These are phyloP conservation scores for Bondarzewia mesenterica DNA, from an alignment of 1,284 basidiomycete species.

Conservation along the genomic window DNA sequence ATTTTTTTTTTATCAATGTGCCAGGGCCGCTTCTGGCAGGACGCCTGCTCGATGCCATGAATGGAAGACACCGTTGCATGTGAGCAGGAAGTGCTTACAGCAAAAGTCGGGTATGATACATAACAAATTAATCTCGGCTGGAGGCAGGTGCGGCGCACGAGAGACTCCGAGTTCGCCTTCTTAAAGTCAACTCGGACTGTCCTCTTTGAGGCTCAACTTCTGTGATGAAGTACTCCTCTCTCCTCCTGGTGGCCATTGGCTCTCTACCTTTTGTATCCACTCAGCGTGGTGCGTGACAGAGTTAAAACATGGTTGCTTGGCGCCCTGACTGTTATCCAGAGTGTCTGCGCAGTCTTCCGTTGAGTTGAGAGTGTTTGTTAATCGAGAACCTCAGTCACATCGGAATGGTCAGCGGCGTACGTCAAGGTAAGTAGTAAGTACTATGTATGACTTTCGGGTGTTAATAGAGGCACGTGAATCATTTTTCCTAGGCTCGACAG, in stretches of 20 bases:
- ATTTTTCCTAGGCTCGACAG: constrained; percentile 29
- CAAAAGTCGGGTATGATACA: too few species aligned
- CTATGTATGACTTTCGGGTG: background rate
- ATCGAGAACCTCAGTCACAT: constrained; percentile 14
- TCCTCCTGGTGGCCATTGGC: background rate
- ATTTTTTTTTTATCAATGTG: too few species aligned
- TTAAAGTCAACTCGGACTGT: background rate
- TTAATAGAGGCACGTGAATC: background rate
- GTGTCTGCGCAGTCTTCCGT: too few species aligned
- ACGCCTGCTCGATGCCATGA: background rate
- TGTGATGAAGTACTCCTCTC: background rate
- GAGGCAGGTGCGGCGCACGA: too few species aligned
- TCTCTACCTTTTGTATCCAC: background rate
- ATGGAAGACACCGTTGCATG: background rate
- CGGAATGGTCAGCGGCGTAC: constrained; percentile 48
- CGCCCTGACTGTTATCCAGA: background rate
- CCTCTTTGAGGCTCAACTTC: background rate
- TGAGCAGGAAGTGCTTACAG: background rate
- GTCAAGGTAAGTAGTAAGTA: constrained; percentile 38
- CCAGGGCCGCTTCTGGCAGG: too few species aligned
- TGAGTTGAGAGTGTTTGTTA: too few species aligned
- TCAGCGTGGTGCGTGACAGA: background rate
- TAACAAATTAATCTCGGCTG: too few species aligned
- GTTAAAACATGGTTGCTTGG: background rate
- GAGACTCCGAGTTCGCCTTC: too few species aligned